Evolutionary conservation across 441 rosid species (phyloP), one percentile per base, ranked within the genome.

Genomic region (Geranium incanum): DNA sequence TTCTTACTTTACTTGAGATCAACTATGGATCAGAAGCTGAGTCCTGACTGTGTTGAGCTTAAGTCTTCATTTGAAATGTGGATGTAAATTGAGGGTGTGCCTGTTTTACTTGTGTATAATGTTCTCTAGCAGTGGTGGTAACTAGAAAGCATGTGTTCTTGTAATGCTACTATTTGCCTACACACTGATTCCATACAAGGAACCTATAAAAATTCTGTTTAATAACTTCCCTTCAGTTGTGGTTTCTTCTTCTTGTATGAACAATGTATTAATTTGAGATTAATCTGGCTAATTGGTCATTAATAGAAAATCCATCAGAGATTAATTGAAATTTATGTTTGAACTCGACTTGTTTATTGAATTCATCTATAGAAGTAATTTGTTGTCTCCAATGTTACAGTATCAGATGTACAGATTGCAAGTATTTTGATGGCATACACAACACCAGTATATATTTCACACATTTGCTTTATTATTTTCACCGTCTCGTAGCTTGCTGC

Each of bases 41-140:
- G n/a, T 21, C 62, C 77, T 48, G 69, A 72, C 60, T 68, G 69
- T 23, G 62, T 48, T 12, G 50, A 43, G 50, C 33, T 67, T n/a
- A 50, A 78, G 70, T 64, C 69, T 67, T 39, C 43, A 66, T 50
- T 59, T 65, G 70, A 38, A 71, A 69, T 50, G 59, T 75, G 74
- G 75, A 33, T 81, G 81, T 75, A 77, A 72, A 77, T 19, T 59
- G 8, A 19, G 36, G 65, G 65, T 21, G 65, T 21, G 65, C 65
- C 3, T 19, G 4, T 0, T 59, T 7, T 59, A 11, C 55, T 48
- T 48, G 15, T n/a, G 55, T 48, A 48, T 48, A 48, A 48, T 48
- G 55, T 48, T 48, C 13, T 48, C 16, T 48, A 11, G 4, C 55
- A 48, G 55, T 48, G 55, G 4, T 59, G 65, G 65, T 19, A 9